Evolutionary conservation across 108 stramenopile genomes (phyloP).

Genomic region (Parmales sp.): DNA sequence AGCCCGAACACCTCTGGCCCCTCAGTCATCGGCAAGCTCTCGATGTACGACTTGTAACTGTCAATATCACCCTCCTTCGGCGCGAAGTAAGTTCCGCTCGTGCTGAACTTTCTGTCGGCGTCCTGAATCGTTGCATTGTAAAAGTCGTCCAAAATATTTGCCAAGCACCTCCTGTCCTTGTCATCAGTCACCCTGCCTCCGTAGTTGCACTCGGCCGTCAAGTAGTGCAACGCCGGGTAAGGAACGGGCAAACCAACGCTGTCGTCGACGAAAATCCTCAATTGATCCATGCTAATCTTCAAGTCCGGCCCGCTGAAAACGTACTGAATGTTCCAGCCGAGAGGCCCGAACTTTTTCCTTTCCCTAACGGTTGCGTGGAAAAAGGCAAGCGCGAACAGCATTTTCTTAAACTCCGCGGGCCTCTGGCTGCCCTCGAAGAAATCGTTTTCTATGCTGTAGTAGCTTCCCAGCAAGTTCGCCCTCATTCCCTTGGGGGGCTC

Average conservation of each 20-base stretch:
- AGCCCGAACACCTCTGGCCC: slow-evolving; percentile 61
- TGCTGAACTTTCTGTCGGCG: slow-evolving; percentile 31
- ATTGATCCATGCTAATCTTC: slow-evolving; percentile 45
- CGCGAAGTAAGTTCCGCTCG: slow-evolving; percentile 44
- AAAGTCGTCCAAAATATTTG: slow-evolving; percentile 49
- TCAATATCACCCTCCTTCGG: slow-evolving; percentile 20
- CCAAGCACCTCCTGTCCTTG: slow-evolving; percentile 52
- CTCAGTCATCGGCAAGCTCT: slow-evolving; percentile 40
- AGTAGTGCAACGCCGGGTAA: slow-evolving; percentile 42
- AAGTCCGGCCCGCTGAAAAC: slow-evolving; percentile 46
- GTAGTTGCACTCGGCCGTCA: slow-evolving; percentile 58
- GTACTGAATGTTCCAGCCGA: slow-evolving; percentile 63
- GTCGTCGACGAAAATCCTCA: slow-evolving; percentile 46
- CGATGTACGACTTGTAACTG: slow-evolving; percentile 34
- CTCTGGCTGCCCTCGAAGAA: slow-evolving; percentile 29
- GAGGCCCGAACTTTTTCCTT: slow-evolving; percentile 47
- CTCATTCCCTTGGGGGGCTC: slow-evolving; percentile 55
- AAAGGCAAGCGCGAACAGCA: slow-evolving; percentile 50
- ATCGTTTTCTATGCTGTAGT: slow-evolving; percentile 36
- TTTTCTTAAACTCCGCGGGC: slow-evolving; percentile 39
- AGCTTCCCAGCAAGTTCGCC: slow-evolving; percentile 33
- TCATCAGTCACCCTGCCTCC: slow-evolving; percentile 60
- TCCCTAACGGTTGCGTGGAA: slow-evolving; percentile 51
- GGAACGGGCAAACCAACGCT: slow-evolving; percentile 32
- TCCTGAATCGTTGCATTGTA: slow-evolving; percentile 32